phyloP scores from a whole-genome alignment of 768 basidiomycete species.

The Leccinum rimulosum region DNA sequence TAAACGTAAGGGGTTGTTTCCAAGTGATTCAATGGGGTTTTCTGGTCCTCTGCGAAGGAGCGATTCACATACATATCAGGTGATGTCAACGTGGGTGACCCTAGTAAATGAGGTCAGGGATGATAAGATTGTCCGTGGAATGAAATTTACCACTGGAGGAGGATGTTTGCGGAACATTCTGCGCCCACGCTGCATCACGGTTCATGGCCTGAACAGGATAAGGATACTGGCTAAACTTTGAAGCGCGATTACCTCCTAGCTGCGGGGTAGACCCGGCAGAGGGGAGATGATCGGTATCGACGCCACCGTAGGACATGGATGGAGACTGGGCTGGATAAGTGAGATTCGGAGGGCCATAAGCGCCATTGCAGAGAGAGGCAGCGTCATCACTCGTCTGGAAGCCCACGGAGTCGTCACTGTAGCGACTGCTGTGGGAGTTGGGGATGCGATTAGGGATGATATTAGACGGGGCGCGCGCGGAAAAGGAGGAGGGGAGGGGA shows the following conservation, averaged over 20 bases:
- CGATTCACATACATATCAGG: slow-evolving; percentile 49
- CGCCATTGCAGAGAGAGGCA: slow-evolving; percentile 39
- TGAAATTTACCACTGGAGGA: slow-evolving; percentile 31
- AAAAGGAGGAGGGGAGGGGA: slow-evolving; percentile 45
- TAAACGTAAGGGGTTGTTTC: slow-evolving; percentile 59
- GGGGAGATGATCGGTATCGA: slow-evolving; percentile 34
- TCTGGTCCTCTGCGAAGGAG: slow-evolving; percentile 55
- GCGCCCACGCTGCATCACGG: slow-evolving; percentile 31
- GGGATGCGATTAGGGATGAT: slow-evolving; percentile 36
- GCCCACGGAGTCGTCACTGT: slow-evolving; percentile 40
- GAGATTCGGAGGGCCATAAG: slow-evolving; percentile 42
- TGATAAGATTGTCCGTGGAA: slow-evolving; percentile 28
- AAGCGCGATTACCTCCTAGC: slow-evolving; percentile 39
- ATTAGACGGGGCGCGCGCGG: slow-evolving; percentile 33
- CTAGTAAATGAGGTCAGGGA: slow-evolving; percentile 41
- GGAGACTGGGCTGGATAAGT: slow-evolving; percentile 49
- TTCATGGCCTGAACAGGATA: slow-evolving; percentile 38
- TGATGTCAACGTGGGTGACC: slow-evolving; percentile 53
- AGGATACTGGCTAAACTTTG: slow-evolving; percentile 53
- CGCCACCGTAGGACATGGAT: slow-evolving; percentile 37
- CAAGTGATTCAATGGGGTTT: slow-evolving; percentile 48
- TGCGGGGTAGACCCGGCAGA: slow-evolving; percentile 28
- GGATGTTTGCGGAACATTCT: slow-evolving; percentile 29
- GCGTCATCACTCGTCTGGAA: slow-evolving; percentile 52
- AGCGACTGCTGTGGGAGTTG: slow-evolving; percentile 37